These are phyloP conservation scores for Larix sibirica DNA, from an alignment of 83 land plant species.

Conservation along the genomic window DNA sequence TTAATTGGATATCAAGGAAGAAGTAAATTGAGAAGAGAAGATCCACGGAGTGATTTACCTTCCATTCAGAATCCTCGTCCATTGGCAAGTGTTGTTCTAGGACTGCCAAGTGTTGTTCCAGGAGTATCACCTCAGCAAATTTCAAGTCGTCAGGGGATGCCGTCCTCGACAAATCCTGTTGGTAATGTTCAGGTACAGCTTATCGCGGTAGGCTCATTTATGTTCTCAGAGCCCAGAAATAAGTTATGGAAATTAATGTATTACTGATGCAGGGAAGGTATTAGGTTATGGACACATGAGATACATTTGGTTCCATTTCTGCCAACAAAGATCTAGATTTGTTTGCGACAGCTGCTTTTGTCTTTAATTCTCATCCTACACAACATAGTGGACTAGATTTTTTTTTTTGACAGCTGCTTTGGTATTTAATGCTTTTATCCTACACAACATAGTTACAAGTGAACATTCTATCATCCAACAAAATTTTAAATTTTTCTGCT, in stretches of 20 bases:
- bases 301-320: background rate
- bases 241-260: background rate
- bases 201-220: background rate
- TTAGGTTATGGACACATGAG: background rate
- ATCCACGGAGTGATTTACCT: slow-evolving; percentile 5
- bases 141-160: background rate
- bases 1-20: background rate
- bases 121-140: slow-evolving; percentile 6
- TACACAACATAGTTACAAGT: no score
- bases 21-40: background rate
- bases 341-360: background rate
- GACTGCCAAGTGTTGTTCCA: background rate
- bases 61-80: slow-evolving; percentile 5
- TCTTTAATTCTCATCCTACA: background rate
- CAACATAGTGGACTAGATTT: background rate
- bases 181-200: background rate
- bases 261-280: background rate
- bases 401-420: no score
- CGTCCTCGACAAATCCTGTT: background rate
- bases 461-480: no score
- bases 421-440: no score
- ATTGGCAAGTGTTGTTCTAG: background rate
- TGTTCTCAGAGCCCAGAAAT: background rate
- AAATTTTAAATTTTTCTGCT: no score
- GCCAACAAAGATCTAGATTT: background rate